These are phyloP conservation scores for Arxiozyma slooffiae DNA, from an alignment of 1,139 yeast species.

Conservation along the genomic window DNA sequence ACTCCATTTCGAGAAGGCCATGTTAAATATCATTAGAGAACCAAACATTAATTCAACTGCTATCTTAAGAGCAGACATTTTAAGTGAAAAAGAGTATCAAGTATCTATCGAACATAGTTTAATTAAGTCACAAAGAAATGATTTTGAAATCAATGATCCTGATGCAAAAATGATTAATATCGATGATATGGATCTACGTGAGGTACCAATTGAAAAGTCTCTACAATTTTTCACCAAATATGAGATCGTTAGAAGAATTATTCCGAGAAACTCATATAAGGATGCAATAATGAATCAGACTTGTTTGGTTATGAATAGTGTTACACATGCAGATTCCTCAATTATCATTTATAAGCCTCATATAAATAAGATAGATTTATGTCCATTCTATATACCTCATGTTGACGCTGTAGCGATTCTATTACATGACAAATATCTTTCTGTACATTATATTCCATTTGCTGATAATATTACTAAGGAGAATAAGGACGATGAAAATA, in stretches of 20 bases:
- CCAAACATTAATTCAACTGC: conserved; percentile 92
- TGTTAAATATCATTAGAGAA: conserved; percentile 69
- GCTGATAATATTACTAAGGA: conserved; percentile 15
- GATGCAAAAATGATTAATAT: conserved; percentile 34
- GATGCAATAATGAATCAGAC: conserved; percentile 81
- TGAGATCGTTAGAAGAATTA: conserved; percentile 63
- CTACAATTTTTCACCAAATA: conserved; percentile 18
- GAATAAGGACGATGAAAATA: not conserved
- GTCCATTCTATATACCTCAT: conserved; percentile 82
- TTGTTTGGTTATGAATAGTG: conserved; percentile 44
- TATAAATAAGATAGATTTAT: conserved; percentile 45
- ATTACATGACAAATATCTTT: conserved; percentile 41
- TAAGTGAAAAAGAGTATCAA: conserved; percentile 42
- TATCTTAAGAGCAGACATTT: conserved; percentile 76
- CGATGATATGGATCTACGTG: conserved; percentile 46
- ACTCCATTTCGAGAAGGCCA: conserved; percentile 60
- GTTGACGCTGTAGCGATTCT: conserved; percentile 74
- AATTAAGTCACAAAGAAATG: conserved; percentile 5
- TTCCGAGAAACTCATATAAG: conserved; percentile 83
- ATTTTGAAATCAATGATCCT: conserved; percentile 15
- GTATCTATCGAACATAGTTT: conserved; percentile 4
- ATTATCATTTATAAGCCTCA: conserved; percentile 73
- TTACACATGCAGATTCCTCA: conserved; percentile 33
- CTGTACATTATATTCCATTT: conserved; percentile 75
- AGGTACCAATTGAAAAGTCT: conserved; percentile 11